Percentiles rank a stretch among this genome's conserved stretches.
Conservation (phyloP, 441 rosid genomes). For the Euphorbia celastroides region DNA sequence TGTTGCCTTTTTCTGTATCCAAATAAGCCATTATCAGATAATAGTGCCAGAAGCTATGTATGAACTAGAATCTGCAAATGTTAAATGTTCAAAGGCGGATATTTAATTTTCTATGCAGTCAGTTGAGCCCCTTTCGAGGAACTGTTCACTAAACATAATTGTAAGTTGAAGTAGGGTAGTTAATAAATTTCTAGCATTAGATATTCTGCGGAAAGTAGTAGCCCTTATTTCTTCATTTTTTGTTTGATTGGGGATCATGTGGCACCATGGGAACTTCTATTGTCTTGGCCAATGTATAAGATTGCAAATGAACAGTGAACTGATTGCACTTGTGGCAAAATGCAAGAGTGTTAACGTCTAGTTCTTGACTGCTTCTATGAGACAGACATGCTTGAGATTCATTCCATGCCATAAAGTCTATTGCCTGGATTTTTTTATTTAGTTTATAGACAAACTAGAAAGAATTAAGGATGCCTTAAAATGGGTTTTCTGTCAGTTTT, state of each 20-base stretch:
- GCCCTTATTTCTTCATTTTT: neutral
- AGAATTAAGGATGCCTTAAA: neutral
- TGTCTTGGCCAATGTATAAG: neutral
- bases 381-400: neutral
- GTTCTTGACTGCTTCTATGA: neutral
- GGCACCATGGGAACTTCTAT: neutral
- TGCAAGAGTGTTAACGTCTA: neutral
- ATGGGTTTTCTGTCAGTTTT: neutral
- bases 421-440: neutral
- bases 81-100: neutral
- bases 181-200: neutral
- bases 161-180: neutral
- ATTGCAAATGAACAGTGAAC: neutral
- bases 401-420: neutral
- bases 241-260: neutral
- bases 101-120: neutral
- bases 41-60: neutral
- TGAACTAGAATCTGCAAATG: neutral
- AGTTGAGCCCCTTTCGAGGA: neutral
- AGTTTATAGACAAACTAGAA: neutral
- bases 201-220: neutral
- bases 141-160: neutral
- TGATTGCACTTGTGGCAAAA: neutral
- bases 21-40: neutral
- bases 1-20: neutral